A percentile compares a stretch with the other conserved stretches of the same genome.
These are phyloP conservation scores for Metarhizium anisopliae DNA, from an alignment of 2,329 filamentous ascomycete genomes.

Conservation along the genomic window DNA sequence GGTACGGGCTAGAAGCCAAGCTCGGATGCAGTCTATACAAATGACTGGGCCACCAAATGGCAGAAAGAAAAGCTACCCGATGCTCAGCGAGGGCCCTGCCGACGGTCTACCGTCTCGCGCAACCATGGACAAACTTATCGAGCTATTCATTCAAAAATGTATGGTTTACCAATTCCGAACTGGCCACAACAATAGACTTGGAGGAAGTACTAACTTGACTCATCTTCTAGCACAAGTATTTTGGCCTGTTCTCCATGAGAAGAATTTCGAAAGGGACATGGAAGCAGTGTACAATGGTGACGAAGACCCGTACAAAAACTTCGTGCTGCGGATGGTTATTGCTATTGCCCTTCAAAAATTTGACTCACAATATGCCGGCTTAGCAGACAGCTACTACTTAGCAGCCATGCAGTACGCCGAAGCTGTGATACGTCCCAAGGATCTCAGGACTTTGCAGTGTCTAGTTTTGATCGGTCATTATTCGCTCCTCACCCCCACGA, in stretches of 20 bases:
- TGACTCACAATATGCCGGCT: conserved; percentile 78
- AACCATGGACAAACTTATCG: conserved; percentile 69
- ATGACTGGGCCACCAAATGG: conserved; percentile 39
- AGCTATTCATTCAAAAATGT: conserved; percentile 83
- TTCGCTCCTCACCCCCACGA: conserved; percentile 82
- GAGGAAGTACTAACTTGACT: conserved; percentile 5
- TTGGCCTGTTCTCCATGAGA: conserved; percentile 80
- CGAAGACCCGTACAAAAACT: conserved; percentile 74
- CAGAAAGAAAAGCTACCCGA: conserved; percentile 80
- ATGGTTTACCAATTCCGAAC: conserved; percentile 14
- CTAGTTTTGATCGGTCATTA: conserved; percentile 83
- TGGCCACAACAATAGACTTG: background rate
- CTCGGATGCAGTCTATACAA: conserved; percentile 50
- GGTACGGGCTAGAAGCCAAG: conserved; percentile 46
- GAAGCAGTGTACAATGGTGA: conserved; percentile 73
- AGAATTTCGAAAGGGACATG: conserved; percentile 64
- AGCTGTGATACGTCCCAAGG: conserved; percentile 75
- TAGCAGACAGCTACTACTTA: conserved; percentile 92
- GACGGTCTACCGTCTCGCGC: conserved; percentile 63
- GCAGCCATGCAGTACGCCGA: conserved; percentile 81
- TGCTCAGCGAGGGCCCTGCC: conserved; percentile 78
- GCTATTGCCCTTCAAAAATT: conserved; percentile 93
- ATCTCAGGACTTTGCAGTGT: conserved; percentile 84
- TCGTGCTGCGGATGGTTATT: conserved; percentile 82
- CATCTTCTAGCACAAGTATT: conserved; percentile 65